Evolutionary conservation across 2,329 filamentous ascomycete species (phyloP).

Genomic region (Colletotrichum navitas): DNA sequence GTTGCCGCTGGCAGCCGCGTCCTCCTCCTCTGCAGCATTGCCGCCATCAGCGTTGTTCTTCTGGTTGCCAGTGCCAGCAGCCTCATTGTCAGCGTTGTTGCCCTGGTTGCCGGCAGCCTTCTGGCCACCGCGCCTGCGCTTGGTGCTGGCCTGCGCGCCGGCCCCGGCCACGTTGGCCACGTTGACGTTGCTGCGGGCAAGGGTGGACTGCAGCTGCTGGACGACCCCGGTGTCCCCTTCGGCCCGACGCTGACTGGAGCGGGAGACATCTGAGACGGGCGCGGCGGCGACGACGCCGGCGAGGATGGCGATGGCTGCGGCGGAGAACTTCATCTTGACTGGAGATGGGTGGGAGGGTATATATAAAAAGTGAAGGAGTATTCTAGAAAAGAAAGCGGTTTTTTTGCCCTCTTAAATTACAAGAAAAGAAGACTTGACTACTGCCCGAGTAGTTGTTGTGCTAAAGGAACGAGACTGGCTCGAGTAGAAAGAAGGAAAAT

Average conservation of each 20-base stretch:
- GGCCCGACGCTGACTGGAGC: conserved; percentile 24
- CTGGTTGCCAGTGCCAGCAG: not conserved
- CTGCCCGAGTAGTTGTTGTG: conserved; percentile 35
- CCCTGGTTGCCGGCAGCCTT: conserved; percentile 10
- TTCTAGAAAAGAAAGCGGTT: not conserved
- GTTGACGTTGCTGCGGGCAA: conserved; percentile 22
- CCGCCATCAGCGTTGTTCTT: not conserved
- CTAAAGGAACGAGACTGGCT: conserved; percentile 30
- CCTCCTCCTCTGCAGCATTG: no score
- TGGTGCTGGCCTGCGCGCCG: conserved; percentile 1
- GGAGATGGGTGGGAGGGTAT: not conserved
- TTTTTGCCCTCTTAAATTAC: not conserved
- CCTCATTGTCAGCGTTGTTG: not conserved
- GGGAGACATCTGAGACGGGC: conserved; percentile 14
- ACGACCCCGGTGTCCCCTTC: conserved; percentile 18
- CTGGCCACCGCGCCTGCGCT: conserved; percentile 14
- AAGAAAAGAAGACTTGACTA: conserved; percentile 23
- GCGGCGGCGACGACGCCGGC: conserved; percentile 32
- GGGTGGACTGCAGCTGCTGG: conserved; percentile 27
- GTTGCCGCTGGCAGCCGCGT: no score
- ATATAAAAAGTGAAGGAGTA: not conserved
- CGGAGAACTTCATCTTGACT: conserved; percentile 32
- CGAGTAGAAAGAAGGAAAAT: not conserved
- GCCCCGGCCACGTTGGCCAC: conserved; percentile 42
- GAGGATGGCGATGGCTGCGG: conserved; percentile 25